A percentile compares a stretch with the other conserved stretches of the same genome.
phyloP scores from a whole-genome alignment of 352 stramenopile species.

The Pythium brassicae region DNA sequence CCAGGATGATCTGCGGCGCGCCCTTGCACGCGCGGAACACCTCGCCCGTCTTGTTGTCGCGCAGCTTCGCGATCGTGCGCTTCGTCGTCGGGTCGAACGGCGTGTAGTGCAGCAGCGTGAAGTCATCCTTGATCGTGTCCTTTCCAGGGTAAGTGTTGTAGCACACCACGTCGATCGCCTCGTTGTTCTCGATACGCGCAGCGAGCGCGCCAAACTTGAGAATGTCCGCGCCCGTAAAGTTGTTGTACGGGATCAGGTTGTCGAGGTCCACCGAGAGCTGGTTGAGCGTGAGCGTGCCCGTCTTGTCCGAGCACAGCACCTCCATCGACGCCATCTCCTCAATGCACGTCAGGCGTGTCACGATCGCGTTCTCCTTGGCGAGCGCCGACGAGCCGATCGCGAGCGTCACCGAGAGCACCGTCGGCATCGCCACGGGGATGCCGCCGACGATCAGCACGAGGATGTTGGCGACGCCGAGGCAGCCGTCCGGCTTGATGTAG shows the following conservation, averaged over 20 bases:
- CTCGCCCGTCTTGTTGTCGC: conserved; percentile 73
- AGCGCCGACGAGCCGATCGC: conserved; percentile 89
- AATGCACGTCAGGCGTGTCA: conserved; percentile 90
- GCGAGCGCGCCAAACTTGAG: conserved; percentile 58
- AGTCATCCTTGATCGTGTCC: conserved; percentile 74
- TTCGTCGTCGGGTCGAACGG: conserved; percentile 86
- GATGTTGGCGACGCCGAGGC: conserved; percentile 65
- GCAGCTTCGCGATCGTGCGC: conserved; percentile 89
- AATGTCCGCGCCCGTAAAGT: conserved; percentile 51
- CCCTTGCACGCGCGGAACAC: conserved; percentile 92
- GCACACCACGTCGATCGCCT: conserved; percentile 70
- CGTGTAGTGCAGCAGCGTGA: conserved; percentile 75
- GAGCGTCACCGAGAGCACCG: conserved; percentile 89
- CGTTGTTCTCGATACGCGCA: conserved; percentile 70
- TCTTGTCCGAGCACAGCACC: conserved; percentile 95
- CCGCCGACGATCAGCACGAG: conserved; percentile 89
- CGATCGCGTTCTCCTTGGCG: conserved; percentile 89
- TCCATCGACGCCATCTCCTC: conserved; percentile 91
- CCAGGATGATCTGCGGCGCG: conserved; percentile 87
- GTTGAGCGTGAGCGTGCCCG: conserved; percentile 94
- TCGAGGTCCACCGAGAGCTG: conserved; percentile 92
- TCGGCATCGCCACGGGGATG: conserved; percentile 93
- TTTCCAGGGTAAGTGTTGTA: conserved; percentile 77
- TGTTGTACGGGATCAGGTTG: conserved; percentile 76
- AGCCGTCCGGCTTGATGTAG: conserved; percentile 75